phyloP scores from a whole-genome alignment of 495 filamentous ascomycete genomes.

The Chaetomidium leptoderma region DNA sequence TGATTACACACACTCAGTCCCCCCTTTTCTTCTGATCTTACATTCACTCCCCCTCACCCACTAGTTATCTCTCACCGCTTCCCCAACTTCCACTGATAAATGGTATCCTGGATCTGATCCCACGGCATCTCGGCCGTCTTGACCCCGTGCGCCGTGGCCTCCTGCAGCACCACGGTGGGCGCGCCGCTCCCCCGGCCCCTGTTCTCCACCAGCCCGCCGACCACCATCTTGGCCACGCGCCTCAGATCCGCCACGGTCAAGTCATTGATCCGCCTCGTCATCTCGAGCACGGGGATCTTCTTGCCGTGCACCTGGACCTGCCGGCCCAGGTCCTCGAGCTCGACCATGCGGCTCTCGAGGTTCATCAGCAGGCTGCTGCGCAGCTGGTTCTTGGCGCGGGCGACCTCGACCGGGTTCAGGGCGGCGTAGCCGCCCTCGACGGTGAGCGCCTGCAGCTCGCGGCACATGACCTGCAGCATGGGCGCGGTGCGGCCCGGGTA shows the following conservation, averaged over 20 bases:
- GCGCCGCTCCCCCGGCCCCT: constrained; percentile 74
- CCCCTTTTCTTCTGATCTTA: constrained; percentile 4
- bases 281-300: constrained; percentile 87
- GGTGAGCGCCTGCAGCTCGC: constrained; percentile 75
- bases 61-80: constrained; percentile 31
- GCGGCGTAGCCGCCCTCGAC: constrained; percentile 63
- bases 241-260: constrained; percentile 78
- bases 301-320: constrained; percentile 93
- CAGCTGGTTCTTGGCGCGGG: constrained; percentile 97
- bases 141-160: constrained; percentile 56
- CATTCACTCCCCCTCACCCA: neutral
- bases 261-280: constrained; percentile 80
- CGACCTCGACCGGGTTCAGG: constrained; percentile 75
- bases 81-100: constrained; percentile 79
- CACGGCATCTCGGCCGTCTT: constrained; percentile 57
- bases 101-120: constrained; percentile 83
- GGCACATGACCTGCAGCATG: constrained; percentile 92
- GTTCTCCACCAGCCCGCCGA: constrained; percentile 74
- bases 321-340: constrained; percentile 93
- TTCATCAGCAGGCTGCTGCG: constrained; percentile 92
- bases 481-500: constrained; percentile 64
- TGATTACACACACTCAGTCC: constrained; percentile 1
- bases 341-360: constrained; percentile 93
- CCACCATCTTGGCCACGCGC: constrained; percentile 74
- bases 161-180: constrained; percentile 93